Conservation (phyloP, 176 grass and related monocot genomes). For the Bolboschoenus planiculmis region DNA sequence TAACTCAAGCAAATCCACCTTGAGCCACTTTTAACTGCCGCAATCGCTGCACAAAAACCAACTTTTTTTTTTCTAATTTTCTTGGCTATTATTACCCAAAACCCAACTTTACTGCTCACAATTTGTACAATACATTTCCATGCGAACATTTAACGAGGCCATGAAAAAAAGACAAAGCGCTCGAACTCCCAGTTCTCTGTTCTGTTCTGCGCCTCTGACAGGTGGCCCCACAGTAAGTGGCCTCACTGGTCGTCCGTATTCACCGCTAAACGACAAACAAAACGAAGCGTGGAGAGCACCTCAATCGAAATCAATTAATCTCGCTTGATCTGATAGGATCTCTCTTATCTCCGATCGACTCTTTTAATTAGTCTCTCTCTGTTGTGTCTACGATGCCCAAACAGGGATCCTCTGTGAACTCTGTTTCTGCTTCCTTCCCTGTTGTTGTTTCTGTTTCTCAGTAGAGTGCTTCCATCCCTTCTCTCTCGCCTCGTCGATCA, state of each 20-base stretch:
- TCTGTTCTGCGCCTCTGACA: background rate
- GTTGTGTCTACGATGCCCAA: conserved; percentile 35
- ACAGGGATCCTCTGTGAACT: conserved; percentile 39
- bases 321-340: conserved; percentile 23
- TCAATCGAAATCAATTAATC: background rate
- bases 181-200: background rate
- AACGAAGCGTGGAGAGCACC: background rate
- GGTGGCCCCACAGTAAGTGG: background rate
- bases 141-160: background rate
- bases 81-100: too few relatives aligned
- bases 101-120: background rate
- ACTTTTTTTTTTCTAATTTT: too few relatives aligned
- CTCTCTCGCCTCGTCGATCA: conserved; percentile 63
- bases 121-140: background rate
- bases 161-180: background rate
- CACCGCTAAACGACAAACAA: background rate
- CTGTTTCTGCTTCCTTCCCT: conserved; percentile 33
- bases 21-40: too few relatives aligned
- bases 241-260: background rate
- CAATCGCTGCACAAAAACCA: too few relatives aligned
- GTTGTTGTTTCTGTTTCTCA: conserved; percentile 16
- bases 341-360: background rate
- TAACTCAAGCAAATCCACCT: background rate
- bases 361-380: conserved; percentile 12
- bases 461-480: conserved; percentile 22